phyloP scores from a whole-genome alignment of 352 stramenopile genomes.

The Elongisporangium prolatum region DNA sequence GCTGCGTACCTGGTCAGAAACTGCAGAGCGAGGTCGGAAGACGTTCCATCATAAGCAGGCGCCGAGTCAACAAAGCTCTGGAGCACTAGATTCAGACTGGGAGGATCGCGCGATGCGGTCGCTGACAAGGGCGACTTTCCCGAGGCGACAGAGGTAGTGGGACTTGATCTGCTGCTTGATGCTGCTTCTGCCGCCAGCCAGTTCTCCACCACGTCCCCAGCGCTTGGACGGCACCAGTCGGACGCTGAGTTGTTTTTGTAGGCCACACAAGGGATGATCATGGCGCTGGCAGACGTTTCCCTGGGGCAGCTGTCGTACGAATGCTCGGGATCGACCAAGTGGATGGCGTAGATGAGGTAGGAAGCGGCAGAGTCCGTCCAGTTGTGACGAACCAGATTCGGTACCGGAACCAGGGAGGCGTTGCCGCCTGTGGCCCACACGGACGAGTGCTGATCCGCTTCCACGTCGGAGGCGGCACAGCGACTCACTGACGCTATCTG shows the following conservation, averaged over 20 bases:
- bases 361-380: slow-evolving; percentile 10
- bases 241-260: neutral
- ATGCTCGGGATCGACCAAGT: slow-evolving; percentile 12
- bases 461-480: no score
- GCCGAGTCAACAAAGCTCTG: no score
- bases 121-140: no score
- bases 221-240: no score
- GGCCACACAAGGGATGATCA: slow-evolving; percentile 18
- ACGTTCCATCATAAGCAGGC: slow-evolving; percentile 12
- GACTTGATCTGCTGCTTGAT: no score
- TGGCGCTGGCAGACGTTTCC: neutral
- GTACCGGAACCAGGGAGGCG: slow-evolving; percentile 10
- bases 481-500: no score
- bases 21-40: slow-evolving; percentile 27
- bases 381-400: slow-evolving; percentile 12
- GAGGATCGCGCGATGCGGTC: no score
- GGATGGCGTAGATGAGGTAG: slow-evolving; percentile 21
- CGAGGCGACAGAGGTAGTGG: no score
- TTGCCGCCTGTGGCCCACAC: slow-evolving; percentile 27
- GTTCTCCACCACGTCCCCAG: no score
- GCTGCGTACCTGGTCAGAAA: slow-evolving; percentile 17
- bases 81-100: no score
- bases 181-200: no score
- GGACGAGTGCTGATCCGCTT: slow-evolving; percentile 3
- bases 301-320: slow-evolving; percentile 5